Base-by-base conservation (phyloP, 331 rosid genomes). In the Dryas integrifolia region DNA sequence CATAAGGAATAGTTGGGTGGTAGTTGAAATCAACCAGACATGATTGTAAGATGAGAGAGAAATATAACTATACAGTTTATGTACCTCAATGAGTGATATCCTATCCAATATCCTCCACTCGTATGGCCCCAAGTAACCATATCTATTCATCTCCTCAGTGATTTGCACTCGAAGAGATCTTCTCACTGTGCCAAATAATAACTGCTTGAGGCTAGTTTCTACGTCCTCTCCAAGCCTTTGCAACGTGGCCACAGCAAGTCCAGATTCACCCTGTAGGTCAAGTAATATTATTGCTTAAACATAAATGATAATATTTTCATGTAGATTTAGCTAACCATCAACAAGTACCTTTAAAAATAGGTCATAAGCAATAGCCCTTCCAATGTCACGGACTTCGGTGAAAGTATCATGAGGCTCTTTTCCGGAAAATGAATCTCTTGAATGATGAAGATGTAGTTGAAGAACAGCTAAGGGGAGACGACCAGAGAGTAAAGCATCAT, bases 391-490 rank as follows among this genome's bases (percentile, higher is more conserved):
- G 79, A 94, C 89, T 91, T 91, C 96, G 52, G 90, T 81, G 74
- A 94, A 94, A 65, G 88, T 86, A 80, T 91, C 97, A 40, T 65
- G 85, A 82, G 92, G 87, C 81, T 84, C 97, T 79, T 79, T 66
- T 65, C 88, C 98, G 52, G 85, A 70, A 65, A 82, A 73, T n/a
- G 85, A 86, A 72, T 84, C 92, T 75, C 85, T 86, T 69, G 77
- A 82, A 67, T 73, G 92, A 86, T 89, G 85, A 81, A 93, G 92
- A 87, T 93, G 98, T 66, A 93, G 81, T 78, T 93, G 96, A 83
- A 94, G 97, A 80, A 94, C 98, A 35, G 98, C 98, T 67, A 94
- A 82, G 76, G 98, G 98, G 53, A 91, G 97, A 85, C 98, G 96
- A 62, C 97, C 97, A 70, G 98, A 87, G 67, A 91, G 90, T 70